These are phyloP conservation scores for Blastobotrys mokoenaii DNA, from an alignment of 805 yeast genomes.

Conservation along the genomic window DNA sequence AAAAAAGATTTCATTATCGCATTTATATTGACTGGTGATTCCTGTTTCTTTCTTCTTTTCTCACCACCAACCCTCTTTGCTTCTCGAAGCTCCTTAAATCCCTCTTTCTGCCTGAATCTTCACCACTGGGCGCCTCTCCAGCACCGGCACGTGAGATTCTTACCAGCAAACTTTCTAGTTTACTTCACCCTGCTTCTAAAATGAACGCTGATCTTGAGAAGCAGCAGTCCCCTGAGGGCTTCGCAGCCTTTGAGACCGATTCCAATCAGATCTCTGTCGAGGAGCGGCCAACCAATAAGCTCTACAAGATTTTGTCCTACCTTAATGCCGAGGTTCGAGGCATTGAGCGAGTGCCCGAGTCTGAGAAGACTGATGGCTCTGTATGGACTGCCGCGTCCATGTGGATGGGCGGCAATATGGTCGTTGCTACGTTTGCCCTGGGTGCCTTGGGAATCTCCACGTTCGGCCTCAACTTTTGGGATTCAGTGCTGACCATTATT, in stretches of 20 bases:
- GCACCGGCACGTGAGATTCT: too few species aligned
- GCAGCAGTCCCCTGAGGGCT: not conserved
- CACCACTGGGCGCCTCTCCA: not conserved
- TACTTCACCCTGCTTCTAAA: not conserved
- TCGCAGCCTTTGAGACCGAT: not conserved
- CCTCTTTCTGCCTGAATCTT: not conserved
- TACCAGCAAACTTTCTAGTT: too few species aligned
- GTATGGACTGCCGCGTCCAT: slow-evolving; percentile 66
- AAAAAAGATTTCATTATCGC: too few species aligned
- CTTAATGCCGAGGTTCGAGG: slow-evolving; percentile 53
- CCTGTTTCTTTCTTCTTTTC: not conserved
- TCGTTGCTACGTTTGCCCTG: slow-evolving; percentile 69
- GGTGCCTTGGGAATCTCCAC: slow-evolving; percentile 65
- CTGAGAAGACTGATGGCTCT: slow-evolving; percentile 62
- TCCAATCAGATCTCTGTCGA: not conserved
- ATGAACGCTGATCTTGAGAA: not conserved
- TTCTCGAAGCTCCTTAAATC: not conserved
- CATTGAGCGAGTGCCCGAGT: slow-evolving; percentile 72
- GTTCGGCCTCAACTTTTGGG: slow-evolving; percentile 67
- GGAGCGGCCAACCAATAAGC: not conserved
- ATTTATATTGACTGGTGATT: too few species aligned
- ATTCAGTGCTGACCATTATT: slow-evolving; percentile 54
- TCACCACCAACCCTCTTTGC: not conserved
- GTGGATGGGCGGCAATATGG: slow-evolving; percentile 91
- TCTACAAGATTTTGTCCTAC: slow-evolving; percentile 7